Base-by-base conservation (phyloP, 2,329 filamentous ascomycete genomes). In the Botrytis fragariae region DNA sequence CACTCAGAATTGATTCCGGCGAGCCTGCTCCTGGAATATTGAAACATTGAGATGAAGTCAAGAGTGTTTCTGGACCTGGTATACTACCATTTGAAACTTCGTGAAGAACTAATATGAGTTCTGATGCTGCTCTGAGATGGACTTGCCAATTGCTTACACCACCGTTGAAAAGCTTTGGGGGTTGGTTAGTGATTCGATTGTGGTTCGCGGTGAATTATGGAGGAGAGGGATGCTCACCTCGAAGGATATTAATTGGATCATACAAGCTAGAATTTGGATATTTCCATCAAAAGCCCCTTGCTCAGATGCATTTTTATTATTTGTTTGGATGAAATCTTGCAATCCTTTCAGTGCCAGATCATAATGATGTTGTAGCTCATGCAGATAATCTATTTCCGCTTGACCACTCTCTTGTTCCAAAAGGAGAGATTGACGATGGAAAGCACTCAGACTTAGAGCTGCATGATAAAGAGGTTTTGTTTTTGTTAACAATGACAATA, bases 391-490 rank as follows among this genome's bases (percentile, higher is more conserved):
- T 20, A 48, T 64, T 32, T 74, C 65, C 18, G 35, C 72, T 25
- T 54, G 69, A 39, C 59, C 69, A 64, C 69, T 64, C 32, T 65
- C 64, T 2, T 65, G 61, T 39, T 74, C 65, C 2, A 80, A 78
- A 42, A 61, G 48, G 35, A 72, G 32, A 29, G 63, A 82, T 73
- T 84, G 84, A 75, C 87, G 86, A 79, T 89, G 89, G 79, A 88
- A 89, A 3, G 86, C 85, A 2, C 86, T 85, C 48, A 90, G 82
- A 57, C 87, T 86, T 32, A 89, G 81, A 60, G 85, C 84, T 4
- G 86, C 86, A 78, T 89, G 86, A 80, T 86, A 88, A 39, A 89
- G 83, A 1, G 87, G 83, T 73, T 85, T 87, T 80, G 88, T 89
- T 76, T 84, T 85, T 73, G 86, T 85, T 29, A 90, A 82, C 42